Evolutionary conservation across 768 basidiomycete species (phyloP), one percentile per base, ranked within the genome.

Genomic region (Rhodotorula toruloides): DNA sequence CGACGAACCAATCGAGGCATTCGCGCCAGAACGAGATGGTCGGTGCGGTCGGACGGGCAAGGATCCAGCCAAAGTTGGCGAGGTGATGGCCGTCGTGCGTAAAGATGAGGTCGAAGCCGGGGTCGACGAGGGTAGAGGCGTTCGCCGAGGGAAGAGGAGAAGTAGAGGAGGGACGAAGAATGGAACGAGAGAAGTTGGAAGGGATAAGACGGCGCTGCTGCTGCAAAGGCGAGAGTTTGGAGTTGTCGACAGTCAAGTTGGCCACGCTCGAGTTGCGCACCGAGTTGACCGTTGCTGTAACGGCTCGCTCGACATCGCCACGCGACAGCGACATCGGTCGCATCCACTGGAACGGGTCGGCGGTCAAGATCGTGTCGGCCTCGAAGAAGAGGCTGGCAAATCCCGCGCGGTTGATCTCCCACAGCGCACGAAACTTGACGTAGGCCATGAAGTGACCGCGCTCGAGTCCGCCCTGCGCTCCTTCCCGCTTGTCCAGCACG

Each of bases 31-130:
- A 48, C 13, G 31, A 16, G 9, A 25, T 16, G 27, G 47, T 48
- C 47, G 47, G 27, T 11, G 13, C 11, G 7, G 47, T 48, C 47
- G 47, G 47, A 16, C 47, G 47, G 27, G 31, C 31, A 16, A 48
- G 27, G 47, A 48, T 27, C 27, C 27, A 48, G 27, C 47, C 47
- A 48, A 48, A 48, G 47, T 48, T 48, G 47, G 47, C 47, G 27
- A 48, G 5, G 27, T 48, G 27, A n/a, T 16, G 31, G 14, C 27
- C 27, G 47, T 48, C 47, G 27, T 48, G 47, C 27, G 47, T 48
- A 12, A 48, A 14, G 27, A 29, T 1, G 13, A 48, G 27, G 27
- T 48, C 47, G 27, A n/a, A 48, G 14, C 47, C 47, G 2, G 47
- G 47, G 27, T 48, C 47, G 47, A 48, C 27, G 27, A 29, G 6